Percentiles rank a stretch among this genome's conserved stretches.
phyloP scores from a whole-genome alignment of 2,329 filamentous ascomycete genomes.

The Pseudomassariella vexata region DNA sequence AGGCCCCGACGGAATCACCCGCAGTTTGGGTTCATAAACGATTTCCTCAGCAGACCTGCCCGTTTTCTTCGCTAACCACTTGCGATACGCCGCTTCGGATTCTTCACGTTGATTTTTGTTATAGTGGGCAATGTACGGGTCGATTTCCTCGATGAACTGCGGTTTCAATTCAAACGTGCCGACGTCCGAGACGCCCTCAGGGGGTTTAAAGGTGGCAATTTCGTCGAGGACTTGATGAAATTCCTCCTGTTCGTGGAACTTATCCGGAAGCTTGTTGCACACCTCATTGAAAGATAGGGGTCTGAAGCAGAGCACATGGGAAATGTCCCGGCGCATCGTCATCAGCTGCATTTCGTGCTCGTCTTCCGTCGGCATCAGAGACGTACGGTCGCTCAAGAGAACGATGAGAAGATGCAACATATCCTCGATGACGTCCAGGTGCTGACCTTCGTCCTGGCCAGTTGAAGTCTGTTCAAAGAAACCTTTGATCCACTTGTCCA shows the following conservation, averaged over 20 bases:
- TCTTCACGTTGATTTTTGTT: conserved; percentile 96
- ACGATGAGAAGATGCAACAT: conserved; percentile 92
- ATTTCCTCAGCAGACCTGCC: conserved; percentile 77
- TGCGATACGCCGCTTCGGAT: conserved; percentile 82
- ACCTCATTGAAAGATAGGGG: conserved; percentile 93
- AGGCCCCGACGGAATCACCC: conserved; percentile 67
- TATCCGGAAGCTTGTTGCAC: conserved; percentile 77
- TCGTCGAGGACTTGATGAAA: conserved; percentile 80
- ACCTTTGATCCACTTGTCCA: conserved; percentile 81
- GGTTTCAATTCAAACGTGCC: conserved; percentile 91
- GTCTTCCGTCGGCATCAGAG: conserved; percentile 64
- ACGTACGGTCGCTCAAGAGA: conserved; percentile 80
- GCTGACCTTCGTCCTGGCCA: conserved; percentile 79
- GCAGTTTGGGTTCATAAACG: conserved; percentile 83
- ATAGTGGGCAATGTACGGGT: conserved; percentile 94
- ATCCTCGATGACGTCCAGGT: conserved; percentile 90
- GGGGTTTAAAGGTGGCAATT: conserved; percentile 83
- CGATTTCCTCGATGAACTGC: conserved; percentile 79
- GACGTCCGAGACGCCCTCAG: conserved; percentile 86
- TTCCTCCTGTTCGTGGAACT: conserved; percentile 81
- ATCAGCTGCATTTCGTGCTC: conserved; percentile 60
- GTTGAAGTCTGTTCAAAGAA: conserved; percentile 67
- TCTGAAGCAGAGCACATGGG: conserved; percentile 93
- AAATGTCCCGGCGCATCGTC: conserved; percentile 81
- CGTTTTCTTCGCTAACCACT: conserved; percentile 80